Evolutionary conservation across 1,284 basidiomycete species (phyloP), one percentile per base, ranked within the genome.

Genomic region (Takashimella koratensis): DNA sequence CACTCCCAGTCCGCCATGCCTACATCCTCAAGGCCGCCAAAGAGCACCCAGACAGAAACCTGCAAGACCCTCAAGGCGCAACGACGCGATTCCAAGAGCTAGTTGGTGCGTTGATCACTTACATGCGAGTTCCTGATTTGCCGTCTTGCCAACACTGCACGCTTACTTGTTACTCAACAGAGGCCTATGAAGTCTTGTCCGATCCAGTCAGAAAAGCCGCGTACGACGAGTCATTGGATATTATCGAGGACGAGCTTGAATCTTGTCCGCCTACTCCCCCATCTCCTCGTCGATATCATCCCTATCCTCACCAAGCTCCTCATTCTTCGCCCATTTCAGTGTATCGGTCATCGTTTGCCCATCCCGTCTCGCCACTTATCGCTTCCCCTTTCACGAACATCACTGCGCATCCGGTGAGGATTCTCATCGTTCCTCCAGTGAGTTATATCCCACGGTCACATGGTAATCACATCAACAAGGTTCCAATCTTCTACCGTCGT

Each of bases 41-140:
- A 13, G 19, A 24, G 6, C 54, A 56, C 39, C 54, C 54, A 4
- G 54, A 56, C 54, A 52, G 48, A 26, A 20, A 45, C 44, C 16
- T 4, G 25, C 19, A 24, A 43, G 24, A 12, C 26, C 8, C 30
- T 36, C 30, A 36, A 36, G 30, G 43, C 5, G 43, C 53, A 5
- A 52, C 49, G 2, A 22, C 22, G 16, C 39, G 46, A 25, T 56
- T 56, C 40, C 45, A 56, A 43, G 3, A 26, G 54, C 51, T 26
- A 8, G 54, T 27, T 3, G 49, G 5, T 30, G 42, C 10, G 42
- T 11, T 21, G 3, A 23, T 40, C 11, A 23, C 47, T 43, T 21
- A 8, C 30, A 36, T 36, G 30, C 16, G 30, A 16, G 36, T 8
- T 22, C n/a, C 20, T 16, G 23, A 6, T 20, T 6, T 20, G 2